Evolutionary conservation across 2,329 filamentous ascomycete genomes (phyloP).

Genomic region (Verticillium dahliae): DNA sequence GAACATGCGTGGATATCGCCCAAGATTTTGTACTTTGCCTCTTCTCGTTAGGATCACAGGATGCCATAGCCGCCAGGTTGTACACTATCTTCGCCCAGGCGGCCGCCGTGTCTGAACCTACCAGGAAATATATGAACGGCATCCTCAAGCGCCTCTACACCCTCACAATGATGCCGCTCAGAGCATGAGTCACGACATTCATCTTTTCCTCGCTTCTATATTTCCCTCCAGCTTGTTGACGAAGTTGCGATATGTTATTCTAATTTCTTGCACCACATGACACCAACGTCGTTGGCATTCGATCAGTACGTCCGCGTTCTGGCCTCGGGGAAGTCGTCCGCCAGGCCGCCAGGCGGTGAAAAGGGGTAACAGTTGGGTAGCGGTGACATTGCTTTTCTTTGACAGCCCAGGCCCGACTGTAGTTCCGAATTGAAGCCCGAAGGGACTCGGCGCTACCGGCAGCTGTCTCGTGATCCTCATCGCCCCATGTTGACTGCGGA

Average conservation of each 20-base stretch:
- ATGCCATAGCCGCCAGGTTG: neutral
- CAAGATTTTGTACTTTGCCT: conserved; percentile 26
- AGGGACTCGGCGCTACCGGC: neutral
- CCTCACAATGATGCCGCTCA: conserved; percentile 21
- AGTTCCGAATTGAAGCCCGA: too few relatives aligned
- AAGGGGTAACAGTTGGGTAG: conserved; percentile 10
- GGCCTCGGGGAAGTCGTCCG: conserved; percentile 25
- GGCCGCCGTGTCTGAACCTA: conserved; percentile 16
- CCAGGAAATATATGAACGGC: neutral
- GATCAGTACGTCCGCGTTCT: conserved; percentile 33
- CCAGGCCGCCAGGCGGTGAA: conserved; percentile 28
- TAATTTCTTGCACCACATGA: conserved; percentile 26
- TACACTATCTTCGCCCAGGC: conserved; percentile 25
- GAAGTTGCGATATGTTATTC: conserved; percentile 26
- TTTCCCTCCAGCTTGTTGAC: conserved; percentile 21
- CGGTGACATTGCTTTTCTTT: conserved; percentile 6
- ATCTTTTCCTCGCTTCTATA: neutral
- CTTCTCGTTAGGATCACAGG: conserved; percentile 18
- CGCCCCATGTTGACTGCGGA: conserved; percentile 24
- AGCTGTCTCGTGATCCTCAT: neutral
- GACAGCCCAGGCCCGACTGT: too few relatives aligned
- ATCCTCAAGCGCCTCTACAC: neutral
- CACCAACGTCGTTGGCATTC: conserved; percentile 27
- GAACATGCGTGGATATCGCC: conserved; percentile 30
- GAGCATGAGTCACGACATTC: conserved; percentile 18